A percentile compares a stretch with the other conserved stretches of the same genome.
phyloP scores from a whole-genome alignment of 73 alveolate species.

The Paramecium octaurelia region DNA sequence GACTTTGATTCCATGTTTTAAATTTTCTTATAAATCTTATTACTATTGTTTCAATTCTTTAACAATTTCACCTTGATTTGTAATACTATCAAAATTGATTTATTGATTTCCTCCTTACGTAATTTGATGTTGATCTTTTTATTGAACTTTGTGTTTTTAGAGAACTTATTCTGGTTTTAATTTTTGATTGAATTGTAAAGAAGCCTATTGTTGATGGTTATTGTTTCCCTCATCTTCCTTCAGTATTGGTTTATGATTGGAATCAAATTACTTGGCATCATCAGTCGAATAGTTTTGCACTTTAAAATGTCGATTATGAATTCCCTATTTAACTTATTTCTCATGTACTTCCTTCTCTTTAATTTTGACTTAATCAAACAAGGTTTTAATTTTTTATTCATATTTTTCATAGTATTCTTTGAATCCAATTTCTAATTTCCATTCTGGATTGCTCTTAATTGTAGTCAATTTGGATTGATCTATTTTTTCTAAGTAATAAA shows the following conservation, averaged over 20 bases:
- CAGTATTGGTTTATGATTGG: conserved; percentile 45
- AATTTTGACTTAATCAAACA: conserved; percentile 36
- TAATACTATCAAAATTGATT: neutral
- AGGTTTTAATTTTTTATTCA: conserved; percentile 29
- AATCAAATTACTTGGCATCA: conserved; percentile 46
- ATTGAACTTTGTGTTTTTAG: neutral
- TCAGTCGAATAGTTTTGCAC: conserved; percentile 24
- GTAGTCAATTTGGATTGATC: conserved; percentile 25
- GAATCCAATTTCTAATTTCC: conserved; percentile 50
- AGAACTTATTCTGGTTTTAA: neutral
- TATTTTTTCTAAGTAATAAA: conserved; percentile 33
- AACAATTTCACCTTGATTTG: neutral
- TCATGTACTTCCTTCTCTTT: conserved; percentile 53
- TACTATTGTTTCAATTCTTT: conserved; percentile 31
- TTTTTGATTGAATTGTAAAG: neutral
- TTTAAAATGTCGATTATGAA: conserved; percentile 52
- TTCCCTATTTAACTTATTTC: conserved; percentile 58
- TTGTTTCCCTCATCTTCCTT: conserved; percentile 43
- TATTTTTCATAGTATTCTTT: conserved; percentile 46
- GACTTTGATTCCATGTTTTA: conserved; percentile 1
- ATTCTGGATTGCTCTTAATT: conserved; percentile 43
- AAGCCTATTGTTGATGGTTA: neutral
- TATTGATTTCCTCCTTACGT: neutral
- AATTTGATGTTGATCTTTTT: neutral
- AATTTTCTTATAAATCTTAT: conserved; percentile 20